These are phyloP conservation scores for Aspergillus saccharolyticus DNA, from an alignment of 495 filamentous ascomycete species.

Conservation along the genomic window DNA sequence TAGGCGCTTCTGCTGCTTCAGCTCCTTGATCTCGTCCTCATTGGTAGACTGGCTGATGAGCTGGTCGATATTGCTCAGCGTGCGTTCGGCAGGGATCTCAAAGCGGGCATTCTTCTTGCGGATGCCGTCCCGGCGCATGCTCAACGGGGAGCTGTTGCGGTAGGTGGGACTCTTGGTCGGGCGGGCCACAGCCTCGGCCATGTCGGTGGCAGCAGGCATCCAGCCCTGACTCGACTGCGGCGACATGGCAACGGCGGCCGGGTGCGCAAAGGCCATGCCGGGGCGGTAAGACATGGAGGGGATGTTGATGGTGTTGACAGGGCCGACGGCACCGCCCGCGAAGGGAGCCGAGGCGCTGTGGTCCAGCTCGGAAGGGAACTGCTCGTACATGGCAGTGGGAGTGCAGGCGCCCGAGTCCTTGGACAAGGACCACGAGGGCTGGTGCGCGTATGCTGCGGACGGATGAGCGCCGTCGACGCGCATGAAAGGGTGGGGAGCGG, in stretches of 20 bases:
- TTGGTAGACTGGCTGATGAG: conserved; percentile 83
- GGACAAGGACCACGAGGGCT: conserved; percentile 43
- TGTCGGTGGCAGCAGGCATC: conserved; percentile 53
- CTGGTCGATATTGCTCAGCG: conserved; percentile 89
- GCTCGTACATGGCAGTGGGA: conserved; percentile 56
- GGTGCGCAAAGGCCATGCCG: conserved; percentile 34
- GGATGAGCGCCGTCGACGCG: conserved; percentile 51
- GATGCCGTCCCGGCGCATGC: conserved; percentile 78
- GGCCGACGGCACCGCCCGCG: conserved; percentile 48
- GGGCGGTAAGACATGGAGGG: conserved; percentile 42
- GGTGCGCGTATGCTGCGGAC: conserved; percentile 41
- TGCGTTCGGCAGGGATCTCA: conserved; percentile 92
- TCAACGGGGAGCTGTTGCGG: conserved; percentile 73
- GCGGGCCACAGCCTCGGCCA: conserved; percentile 56
- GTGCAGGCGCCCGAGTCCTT: conserved; percentile 55
- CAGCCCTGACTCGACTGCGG: conserved; percentile 60
- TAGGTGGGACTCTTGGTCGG: conserved; percentile 73
- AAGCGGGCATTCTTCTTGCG: conserved; percentile 99
- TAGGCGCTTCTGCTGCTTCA: conserved; percentile 96
- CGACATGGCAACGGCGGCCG: conserved; percentile 51
- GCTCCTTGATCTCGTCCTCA: conserved; percentile 92
- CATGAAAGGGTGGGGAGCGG: conserved; percentile 50
- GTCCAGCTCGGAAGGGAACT: conserved; percentile 59
- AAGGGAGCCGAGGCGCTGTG: conserved; percentile 50
- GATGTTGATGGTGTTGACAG: conserved; percentile 42